Evolutionary conservation across 2,329 filamentous ascomycete genomes (phyloP), one percentile per base, ranked within the genome.

Genomic region (Fusarium neocosmosporiellum): DNA sequence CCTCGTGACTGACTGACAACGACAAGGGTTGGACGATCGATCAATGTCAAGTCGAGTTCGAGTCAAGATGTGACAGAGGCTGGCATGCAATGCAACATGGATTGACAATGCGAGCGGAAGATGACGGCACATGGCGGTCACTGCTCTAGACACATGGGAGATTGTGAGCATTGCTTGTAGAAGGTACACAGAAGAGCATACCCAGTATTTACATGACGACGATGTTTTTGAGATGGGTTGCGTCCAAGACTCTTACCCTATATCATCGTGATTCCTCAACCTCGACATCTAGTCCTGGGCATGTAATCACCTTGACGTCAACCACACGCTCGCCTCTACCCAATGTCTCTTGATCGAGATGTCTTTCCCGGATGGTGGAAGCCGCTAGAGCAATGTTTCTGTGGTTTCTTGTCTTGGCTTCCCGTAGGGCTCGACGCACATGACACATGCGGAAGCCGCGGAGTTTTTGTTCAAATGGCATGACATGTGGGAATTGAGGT

Each of bases 251-350:
- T 29, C 46, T 29, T 57, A 46, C 60, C 60, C 60, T 63, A 53
- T 43, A 60, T 31, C 54, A 27, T 16, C n/a, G 18, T 41, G 37
- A 50, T 50, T 16, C 46, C 39, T 22, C 50, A 65, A 64, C 69
- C 22, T 65, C 20, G 53, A 55, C 20, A 10, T 27, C 46, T 54
- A 41, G 20, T 39, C 48, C 8, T 43, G 43, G 20, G 16, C 20
- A 71, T 75, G 66, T 46, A 69, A 64, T 74, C 73, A 75, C 69
- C 64, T 72, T 76, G 71, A 75, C 73, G 73, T 76, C 73, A 76
- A 71, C 29, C 53, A 43, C 48, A 24, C 13, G 33, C n/a, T 41
- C 31, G 34, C 27, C 39, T 34, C 57, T 22, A 55, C n/a, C 48
- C 37, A 34, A 57, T 63, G 3, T 22, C n/a, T 54, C 9, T 6